Evolutionary conservation across 148 eudicot genomes (phyloP).

Genomic region (Limonium bicolor): DNA sequence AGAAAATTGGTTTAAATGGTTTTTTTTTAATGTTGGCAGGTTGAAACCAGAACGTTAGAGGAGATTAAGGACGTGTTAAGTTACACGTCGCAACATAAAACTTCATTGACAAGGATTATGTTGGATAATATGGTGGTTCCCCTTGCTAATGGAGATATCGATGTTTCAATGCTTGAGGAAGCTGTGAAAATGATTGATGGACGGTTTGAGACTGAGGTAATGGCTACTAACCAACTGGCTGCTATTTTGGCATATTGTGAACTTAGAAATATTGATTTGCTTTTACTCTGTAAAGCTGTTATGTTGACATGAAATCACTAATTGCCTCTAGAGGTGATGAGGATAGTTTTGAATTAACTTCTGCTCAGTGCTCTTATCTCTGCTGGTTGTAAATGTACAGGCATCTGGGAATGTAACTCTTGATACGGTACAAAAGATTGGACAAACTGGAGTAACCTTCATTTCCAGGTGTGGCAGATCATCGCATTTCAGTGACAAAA

Average conservation of each 20-base stretch:
- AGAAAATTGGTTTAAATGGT: background rate
- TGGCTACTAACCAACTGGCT: background rate
- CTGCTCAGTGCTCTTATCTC: no score
- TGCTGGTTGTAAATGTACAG: slow-evolving; percentile 34
- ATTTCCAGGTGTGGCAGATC: slow-evolving; percentile 66
- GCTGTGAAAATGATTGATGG: slow-evolving; percentile 66
- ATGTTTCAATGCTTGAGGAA: slow-evolving; percentile 84
- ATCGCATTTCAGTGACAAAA: background rate
- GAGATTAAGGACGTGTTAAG: slow-evolving; percentile 72
- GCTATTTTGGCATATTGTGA: no score
- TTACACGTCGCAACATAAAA: slow-evolving; percentile 53
- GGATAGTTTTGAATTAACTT: no score
- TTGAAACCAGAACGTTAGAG: slow-evolving; percentile 83
- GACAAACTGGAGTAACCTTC: slow-evolving; percentile 84
- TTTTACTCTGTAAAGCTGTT: no score
- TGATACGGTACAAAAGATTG: slow-evolving; percentile 70
- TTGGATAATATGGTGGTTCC: slow-evolving; percentile 95
- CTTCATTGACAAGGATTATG: slow-evolving; percentile 76
- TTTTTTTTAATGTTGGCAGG: slow-evolving; percentile 19
- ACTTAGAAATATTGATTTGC: no score
- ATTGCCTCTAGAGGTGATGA: no score
- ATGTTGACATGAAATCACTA: no score
- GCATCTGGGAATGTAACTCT: slow-evolving; percentile 97
- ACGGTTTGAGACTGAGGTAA: slow-evolving; percentile 83
- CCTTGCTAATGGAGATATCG: slow-evolving; percentile 51